Evolutionary conservation across 2,329 filamentous ascomycete species (phyloP).

Genomic region (Phoma sp.): DNA sequence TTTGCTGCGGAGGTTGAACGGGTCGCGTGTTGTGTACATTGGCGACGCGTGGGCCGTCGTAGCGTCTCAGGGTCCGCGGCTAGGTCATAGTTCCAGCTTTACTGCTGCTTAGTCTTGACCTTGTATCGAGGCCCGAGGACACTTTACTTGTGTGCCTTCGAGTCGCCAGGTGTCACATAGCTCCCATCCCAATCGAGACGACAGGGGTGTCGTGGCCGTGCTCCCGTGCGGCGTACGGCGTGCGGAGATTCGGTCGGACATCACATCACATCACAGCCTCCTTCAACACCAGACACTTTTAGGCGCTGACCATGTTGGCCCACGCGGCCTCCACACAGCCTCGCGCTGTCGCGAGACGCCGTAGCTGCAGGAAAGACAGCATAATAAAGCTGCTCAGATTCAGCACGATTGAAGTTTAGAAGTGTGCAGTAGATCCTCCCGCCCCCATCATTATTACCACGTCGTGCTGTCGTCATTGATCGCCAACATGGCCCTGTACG

Average conservation of each 20-base stretch:
- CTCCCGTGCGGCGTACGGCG: background rate
- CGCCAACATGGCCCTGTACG: conserved; percentile 27
- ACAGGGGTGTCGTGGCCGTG: conserved; percentile 24
- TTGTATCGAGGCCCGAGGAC: no score
- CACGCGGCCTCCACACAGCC: conserved; percentile 10
- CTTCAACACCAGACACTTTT: conserved; percentile 8
- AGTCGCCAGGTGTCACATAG: conserved; percentile 34
- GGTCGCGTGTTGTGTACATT: conserved; percentile 55
- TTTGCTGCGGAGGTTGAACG: conserved; percentile 53
- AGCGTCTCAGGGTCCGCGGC: conserved; percentile 15
- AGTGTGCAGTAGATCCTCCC: background rate
- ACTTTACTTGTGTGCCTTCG: background rate
- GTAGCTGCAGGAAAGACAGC: background rate
- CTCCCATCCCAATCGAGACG: conserved; percentile 18
- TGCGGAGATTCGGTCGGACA: conserved; percentile 15
- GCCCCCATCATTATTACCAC: conserved; percentile 24
- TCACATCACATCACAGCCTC: conserved; percentile 7
- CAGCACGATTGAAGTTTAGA: background rate
- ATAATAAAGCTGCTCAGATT: background rate
- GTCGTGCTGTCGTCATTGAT: conserved; percentile 34
- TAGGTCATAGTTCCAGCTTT: background rate
- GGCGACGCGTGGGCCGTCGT: conserved; percentile 11
- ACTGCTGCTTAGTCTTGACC: background rate
- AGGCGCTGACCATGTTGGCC: background rate
- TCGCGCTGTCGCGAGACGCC: background rate